A percentile compares a stretch with the other conserved stretches of the same genome.
These are phyloP conservation scores for Aureobasidium mangrovei DNA, from an alignment of 2,329 filamentous ascomycete genomes.

Conservation along the genomic window DNA sequence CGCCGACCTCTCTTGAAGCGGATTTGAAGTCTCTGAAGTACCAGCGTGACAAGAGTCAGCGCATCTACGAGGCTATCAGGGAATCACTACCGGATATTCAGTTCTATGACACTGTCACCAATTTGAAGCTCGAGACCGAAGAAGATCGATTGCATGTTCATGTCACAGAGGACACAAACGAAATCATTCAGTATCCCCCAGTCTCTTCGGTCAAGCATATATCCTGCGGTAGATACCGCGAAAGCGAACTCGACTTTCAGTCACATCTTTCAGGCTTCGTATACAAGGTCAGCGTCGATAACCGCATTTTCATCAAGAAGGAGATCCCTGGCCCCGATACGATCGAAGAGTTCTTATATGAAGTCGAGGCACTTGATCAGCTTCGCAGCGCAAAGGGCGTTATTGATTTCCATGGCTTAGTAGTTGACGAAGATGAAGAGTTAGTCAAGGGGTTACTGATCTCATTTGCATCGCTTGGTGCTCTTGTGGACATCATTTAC, in stretches of 20 bases:
- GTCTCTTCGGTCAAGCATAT: constrained; percentile 67
- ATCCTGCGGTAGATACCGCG: constrained; percentile 47
- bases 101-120: constrained; percentile 93
- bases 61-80: constrained; percentile 89
- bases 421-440: constrained; percentile 67
- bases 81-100: constrained; percentile 89
- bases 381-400: constrained; percentile 66
- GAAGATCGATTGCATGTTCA: constrained; percentile 85
- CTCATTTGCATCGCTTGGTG: constrained; percentile 75
- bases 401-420: constrained; percentile 77
- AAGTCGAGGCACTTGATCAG: constrained; percentile 85
- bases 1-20: constrained; percentile 72
- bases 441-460: constrained; percentile 83
- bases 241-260: constrained; percentile 73
- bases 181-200: constrained; percentile 81
- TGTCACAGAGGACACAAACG: constrained; percentile 93
- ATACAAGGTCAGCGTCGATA: constrained; percentile 73
- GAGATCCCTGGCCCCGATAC: constrained; percentile 95
- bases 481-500: constrained; percentile 84
- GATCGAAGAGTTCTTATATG: constrained; percentile 93
- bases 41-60: constrained; percentile 84
- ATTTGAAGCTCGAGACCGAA: constrained; percentile 85
- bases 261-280: constrained; percentile 95
- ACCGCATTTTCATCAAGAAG: constrained; percentile 78
- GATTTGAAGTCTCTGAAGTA: constrained; percentile 70